Conservation (phyloP, 371 early-diverging fungal genomes). For the Dichotomocladium elegans region DNA sequence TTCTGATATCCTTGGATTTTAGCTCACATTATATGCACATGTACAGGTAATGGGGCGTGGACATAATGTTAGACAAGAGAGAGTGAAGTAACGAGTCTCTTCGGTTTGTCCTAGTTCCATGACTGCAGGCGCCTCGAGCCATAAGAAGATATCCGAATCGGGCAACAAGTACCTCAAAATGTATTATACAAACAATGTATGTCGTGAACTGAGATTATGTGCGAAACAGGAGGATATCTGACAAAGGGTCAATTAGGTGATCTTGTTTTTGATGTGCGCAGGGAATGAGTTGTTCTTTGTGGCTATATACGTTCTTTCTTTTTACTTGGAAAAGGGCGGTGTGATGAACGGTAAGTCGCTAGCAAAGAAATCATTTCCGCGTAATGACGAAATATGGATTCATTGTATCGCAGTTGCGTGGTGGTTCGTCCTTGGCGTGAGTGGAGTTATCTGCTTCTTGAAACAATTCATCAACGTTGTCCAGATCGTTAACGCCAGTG, state of each 20-base stretch:
- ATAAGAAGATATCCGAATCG: slow-evolving; percentile 76
- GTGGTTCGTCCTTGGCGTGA: slow-evolving; percentile 38
- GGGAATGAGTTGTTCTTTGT: slow-evolving; percentile 91
- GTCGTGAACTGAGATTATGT: not conserved
- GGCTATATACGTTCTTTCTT: slow-evolving; percentile 68
- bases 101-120: slow-evolving; percentile 60
- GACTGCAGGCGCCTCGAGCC: slow-evolving; percentile 81
- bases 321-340: slow-evolving; percentile 14
- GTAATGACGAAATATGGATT: too few species aligned
- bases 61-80: not conserved
- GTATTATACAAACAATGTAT: slow-evolving; percentile 87
- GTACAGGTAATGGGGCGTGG: slow-evolving; percentile 64
- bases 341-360: slow-evolving; percentile 28
- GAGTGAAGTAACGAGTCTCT: not conserved
- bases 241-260: slow-evolving; percentile 41
- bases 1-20: slow-evolving; percentile 88
- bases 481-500: slow-evolving; percentile 85
- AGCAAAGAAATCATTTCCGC: too few species aligned
- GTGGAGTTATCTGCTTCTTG: slow-evolving; percentile 75
- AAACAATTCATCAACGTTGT: slow-evolving; percentile 91
- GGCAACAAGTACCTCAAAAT: slow-evolving; percentile 75
- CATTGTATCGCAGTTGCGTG: slow-evolving; percentile 18
- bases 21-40: slow-evolving; percentile 98
- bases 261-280: slow-evolving; percentile 88
- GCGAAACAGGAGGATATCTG: not conserved